phyloP scores from a whole-genome alignment of 1,139 yeast species.

The Debaryomyces coudertii region DNA sequence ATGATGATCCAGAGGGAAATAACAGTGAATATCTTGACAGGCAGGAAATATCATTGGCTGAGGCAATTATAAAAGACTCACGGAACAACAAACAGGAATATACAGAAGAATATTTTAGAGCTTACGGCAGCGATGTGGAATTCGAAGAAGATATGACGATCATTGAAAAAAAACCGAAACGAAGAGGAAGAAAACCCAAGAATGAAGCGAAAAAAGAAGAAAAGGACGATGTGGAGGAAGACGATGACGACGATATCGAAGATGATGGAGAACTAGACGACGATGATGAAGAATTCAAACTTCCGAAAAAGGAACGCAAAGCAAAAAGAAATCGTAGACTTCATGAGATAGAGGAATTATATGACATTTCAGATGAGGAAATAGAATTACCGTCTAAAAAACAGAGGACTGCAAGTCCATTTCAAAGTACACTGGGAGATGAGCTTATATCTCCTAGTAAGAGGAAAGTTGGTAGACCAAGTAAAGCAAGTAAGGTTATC shows the following conservation, averaged over 20 bases:
- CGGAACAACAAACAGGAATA: slow-evolving; percentile 11
- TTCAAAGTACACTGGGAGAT: neutral
- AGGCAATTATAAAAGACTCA: slow-evolving; percentile 36
- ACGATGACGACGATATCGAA: slow-evolving; percentile 3
- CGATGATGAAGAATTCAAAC: slow-evolving; percentile 11
- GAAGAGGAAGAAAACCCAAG: slow-evolving; percentile 4
- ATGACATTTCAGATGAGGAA: slow-evolving; percentile 13
- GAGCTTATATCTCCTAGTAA: slow-evolving; percentile 7
- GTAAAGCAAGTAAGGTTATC: slow-evolving; percentile 36
- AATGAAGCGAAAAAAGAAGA: neutral
- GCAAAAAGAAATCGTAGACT: slow-evolving; percentile 7
- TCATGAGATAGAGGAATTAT: slow-evolving; percentile 15
- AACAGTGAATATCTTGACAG: slow-evolving; percentile 30
- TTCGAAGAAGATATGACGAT: slow-evolving; percentile 32
- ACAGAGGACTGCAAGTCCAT: neutral
- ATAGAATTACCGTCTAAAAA: slow-evolving; percentile 1
- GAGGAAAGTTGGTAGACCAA: slow-evolving; percentile 36
- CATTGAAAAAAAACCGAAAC: neutral
- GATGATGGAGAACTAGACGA: slow-evolving; percentile 4
- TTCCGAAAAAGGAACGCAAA: slow-evolving; percentile 7
- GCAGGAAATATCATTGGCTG: slow-evolving; percentile 53
- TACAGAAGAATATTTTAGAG: slow-evolving; percentile 13
- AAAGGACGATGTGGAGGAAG: neutral
- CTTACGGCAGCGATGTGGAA: slow-evolving; percentile 37
- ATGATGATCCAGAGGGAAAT: slow-evolving; percentile 38